Conservation (phyloP, 441 rosid species). For the Jatropha multifida region DNA sequence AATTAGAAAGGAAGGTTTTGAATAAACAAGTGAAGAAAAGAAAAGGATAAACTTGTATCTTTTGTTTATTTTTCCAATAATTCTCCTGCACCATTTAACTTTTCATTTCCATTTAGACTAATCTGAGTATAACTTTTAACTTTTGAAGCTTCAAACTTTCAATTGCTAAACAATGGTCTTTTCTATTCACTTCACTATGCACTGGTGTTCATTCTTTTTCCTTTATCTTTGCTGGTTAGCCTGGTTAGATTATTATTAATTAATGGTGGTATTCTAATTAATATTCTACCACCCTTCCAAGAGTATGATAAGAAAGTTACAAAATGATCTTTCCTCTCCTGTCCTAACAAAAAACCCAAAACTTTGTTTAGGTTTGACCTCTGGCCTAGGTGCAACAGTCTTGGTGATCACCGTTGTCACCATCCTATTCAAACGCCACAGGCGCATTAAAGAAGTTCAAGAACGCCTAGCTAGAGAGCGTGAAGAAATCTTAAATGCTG, state of each 20-base stretch:
- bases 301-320: background rate
- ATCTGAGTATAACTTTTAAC: background rate
- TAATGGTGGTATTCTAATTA: background rate
- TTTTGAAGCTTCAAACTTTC: background rate
- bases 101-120: background rate
- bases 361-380: conserved; percentile 37
- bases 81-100: background rate
- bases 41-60: background rate
- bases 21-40: background rate
- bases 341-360: background rate
- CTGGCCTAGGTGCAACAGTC: conserved; percentile 29
- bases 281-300: background rate
- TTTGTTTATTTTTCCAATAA: background rate
- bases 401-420: conserved; percentile 17
- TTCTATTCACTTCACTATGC: background rate
- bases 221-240: no score
- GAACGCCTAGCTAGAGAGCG: conserved; percentile 38
- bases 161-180: background rate
- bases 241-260: background rate
- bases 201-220: background rate
- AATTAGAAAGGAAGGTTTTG: no score
- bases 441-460: conserved; percentile 31
- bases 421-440: conserved; percentile 36
- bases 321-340: background rate
- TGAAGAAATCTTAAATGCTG: conserved; percentile 42